A percentile compares a stretch with the other conserved stretches of the same genome.
These are phyloP conservation scores for Rhizophora apiculata DNA, from an alignment of 345 rosid genomes.

Conservation along the genomic window DNA sequence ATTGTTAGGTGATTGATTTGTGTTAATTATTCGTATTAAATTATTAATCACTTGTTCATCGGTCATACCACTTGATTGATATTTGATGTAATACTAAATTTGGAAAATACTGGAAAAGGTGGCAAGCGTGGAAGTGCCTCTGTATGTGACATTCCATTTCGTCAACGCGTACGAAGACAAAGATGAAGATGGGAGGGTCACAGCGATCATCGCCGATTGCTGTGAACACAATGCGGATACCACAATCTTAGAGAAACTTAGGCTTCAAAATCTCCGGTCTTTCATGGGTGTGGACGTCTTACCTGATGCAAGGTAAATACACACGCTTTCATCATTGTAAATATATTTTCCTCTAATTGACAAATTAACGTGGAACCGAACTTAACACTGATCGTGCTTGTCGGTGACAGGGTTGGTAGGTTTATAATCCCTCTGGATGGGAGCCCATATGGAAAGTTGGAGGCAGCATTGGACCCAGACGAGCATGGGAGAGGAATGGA, in stretches of 20 bases:
- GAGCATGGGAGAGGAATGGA: constrained; percentile 98
- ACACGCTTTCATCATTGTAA: neutral
- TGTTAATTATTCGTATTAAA: neutral
- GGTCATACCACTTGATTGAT: too few relatives aligned
- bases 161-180: constrained; percentile 88
- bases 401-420: constrained; percentile 72
- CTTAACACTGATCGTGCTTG: neutral
- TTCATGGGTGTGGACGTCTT: constrained; percentile 56
- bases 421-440: constrained; percentile 85
- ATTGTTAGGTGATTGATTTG: too few relatives aligned
- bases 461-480: constrained; percentile 77
- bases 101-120: constrained; percentile 37
- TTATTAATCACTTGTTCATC: too few relatives aligned
- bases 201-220: constrained; percentile 71
- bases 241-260: constrained; percentile 66
- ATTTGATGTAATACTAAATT: neutral
- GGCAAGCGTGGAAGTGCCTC: constrained; percentile 89
- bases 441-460: constrained; percentile 63
- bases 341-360: too few relatives aligned
- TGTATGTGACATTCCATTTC: constrained; percentile 84
- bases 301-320: constrained; percentile 73
- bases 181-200: constrained; percentile 74
- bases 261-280: constrained; percentile 72
- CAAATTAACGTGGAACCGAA: neutral
- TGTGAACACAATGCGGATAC: constrained; percentile 87